phyloP scores from a whole-genome alignment of 495 filamentous ascomycete species.

The Penicillium flavigenum region DNA sequence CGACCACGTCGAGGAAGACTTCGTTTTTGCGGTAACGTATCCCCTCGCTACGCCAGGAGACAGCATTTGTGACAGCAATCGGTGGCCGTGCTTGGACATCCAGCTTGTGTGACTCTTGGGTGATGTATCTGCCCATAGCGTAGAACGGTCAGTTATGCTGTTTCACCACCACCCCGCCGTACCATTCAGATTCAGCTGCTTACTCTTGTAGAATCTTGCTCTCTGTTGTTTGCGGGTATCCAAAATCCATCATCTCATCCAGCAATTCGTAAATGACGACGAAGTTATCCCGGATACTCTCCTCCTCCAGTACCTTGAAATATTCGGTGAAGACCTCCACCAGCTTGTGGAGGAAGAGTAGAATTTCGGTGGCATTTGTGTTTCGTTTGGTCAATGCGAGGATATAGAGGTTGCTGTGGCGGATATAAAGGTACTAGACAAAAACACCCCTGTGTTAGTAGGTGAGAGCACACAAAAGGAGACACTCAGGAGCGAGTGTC shows the following conservation, averaged over 20 bases:
- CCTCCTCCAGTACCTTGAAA: slow-evolving; percentile 99
- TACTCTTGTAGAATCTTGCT: slow-evolving; percentile 98
- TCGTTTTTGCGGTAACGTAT: slow-evolving; percentile 99
- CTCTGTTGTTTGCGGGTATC: slow-evolving; percentile 98
- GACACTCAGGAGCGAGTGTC: slow-evolving; percentile 20
- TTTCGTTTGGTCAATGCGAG: slow-evolving; percentile 98
- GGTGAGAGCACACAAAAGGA: slow-evolving; percentile 17
- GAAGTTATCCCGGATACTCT: slow-evolving; percentile 99
- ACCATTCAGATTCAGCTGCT: slow-evolving; percentile 15
- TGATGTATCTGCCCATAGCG: slow-evolving; percentile 71
- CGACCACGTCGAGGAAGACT: slow-evolving; percentile 96
- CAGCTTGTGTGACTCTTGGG: slow-evolving; percentile 98
- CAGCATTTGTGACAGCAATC: slow-evolving; percentile 97
- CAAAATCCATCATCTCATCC: slow-evolving; percentile 99
- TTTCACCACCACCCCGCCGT: slow-evolving; percentile 1
- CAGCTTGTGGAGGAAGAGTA: slow-evolving; percentile 96
- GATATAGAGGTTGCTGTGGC: slow-evolving; percentile 99
- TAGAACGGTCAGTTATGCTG: slow-evolving; percentile 13
- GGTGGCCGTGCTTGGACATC: slow-evolving; percentile 99
- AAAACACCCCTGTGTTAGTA: slow-evolving; percentile 17
- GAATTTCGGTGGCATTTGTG: slow-evolving; percentile 97
- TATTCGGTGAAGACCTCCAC: slow-evolving; percentile 99
- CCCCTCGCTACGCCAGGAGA: slow-evolving; percentile 96
- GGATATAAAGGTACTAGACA: slow-evolving; percentile 93
- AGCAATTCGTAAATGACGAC: slow-evolving; percentile 98